phyloP scores from a whole-genome alignment of 2,329 filamentous ascomycete species.

The Penicillium verrucosum region DNA sequence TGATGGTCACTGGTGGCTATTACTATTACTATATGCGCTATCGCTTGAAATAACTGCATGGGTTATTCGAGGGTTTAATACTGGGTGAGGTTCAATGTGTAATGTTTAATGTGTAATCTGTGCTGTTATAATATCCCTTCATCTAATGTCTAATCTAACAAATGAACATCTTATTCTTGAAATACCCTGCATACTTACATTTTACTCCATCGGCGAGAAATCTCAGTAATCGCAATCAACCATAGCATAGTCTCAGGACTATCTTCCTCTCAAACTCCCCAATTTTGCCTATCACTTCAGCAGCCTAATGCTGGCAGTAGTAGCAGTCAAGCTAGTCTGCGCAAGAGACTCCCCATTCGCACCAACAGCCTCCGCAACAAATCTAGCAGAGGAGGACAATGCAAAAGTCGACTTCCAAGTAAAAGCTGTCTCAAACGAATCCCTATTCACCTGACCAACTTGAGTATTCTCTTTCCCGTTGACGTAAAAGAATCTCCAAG shows the following conservation, averaged over 20 bases:
- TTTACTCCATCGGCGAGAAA: neutral
- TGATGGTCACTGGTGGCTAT: neutral
- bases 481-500: constrained; percentile 5
- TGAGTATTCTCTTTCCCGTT: neutral
- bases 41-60: neutral
- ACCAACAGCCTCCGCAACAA: constrained; percentile 1
- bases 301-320: neutral
- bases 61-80: neutral
- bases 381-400: neutral
- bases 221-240: neutral
- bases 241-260: neutral
- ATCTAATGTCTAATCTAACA: neutral
- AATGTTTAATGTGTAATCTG: neutral
- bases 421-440: constrained; percentile 1
- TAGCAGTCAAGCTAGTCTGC: neutral
- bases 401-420: neutral
- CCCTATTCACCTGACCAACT: neutral
- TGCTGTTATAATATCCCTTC: neutral
- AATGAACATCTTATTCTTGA: neutral
- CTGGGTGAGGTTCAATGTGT: neutral
- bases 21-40: neutral
- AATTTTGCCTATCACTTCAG: neutral
- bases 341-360: neutral
- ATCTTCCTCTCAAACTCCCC: neutral
- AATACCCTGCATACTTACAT: neutral